Conservation (phyloP, 1,139 yeast genomes). For the Debaryomycetaceae sp. region DNA sequence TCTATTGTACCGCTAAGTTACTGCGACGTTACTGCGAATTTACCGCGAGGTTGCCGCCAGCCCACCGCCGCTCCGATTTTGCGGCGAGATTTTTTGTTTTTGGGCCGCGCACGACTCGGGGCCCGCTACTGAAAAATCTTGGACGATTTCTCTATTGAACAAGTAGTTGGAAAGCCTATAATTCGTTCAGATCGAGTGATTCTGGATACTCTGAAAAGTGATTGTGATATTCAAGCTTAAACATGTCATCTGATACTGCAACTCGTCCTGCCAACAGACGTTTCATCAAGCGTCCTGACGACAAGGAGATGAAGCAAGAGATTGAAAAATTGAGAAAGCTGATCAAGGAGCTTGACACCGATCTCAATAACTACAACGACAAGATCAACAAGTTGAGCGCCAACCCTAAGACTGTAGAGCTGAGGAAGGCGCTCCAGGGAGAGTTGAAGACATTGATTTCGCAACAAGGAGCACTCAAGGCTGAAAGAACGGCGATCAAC, state of each 20-base stretch:
- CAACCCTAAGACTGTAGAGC: constrained; percentile 45
- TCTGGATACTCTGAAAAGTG: neutral
- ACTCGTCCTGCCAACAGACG: constrained; percentile 24
- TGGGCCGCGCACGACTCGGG: neutral
- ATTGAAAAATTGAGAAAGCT: constrained; percentile 61
- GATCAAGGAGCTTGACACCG: constrained; percentile 65
- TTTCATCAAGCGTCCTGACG: constrained; percentile 76
- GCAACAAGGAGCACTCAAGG: constrained; percentile 70
- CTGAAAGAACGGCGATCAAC: constrained; percentile 62
- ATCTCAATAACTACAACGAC: constrained; percentile 37
- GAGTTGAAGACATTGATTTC: constrained; percentile 61
- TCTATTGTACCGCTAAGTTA: too few species aligned
- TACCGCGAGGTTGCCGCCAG: too few species aligned
- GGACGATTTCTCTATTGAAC: constrained; percentile 2
- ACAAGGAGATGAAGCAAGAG: constrained; percentile 55
- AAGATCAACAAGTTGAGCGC: constrained; percentile 44
- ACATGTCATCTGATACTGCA: constrained; percentile 19
- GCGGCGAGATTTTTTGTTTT: too few species aligned
- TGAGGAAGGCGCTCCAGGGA: constrained; percentile 61
- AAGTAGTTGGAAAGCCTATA: neutral
- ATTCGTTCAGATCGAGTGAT: constrained; percentile 1
- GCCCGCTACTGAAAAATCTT: neutral
- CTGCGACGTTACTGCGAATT: too few species aligned
- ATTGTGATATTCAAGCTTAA: constrained; percentile 1
- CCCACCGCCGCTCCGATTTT: too few species aligned